These are phyloP conservation scores for Daucus carota DNA, from an alignment of 129 eudicot genomes.

Conservation along the genomic window DNA sequence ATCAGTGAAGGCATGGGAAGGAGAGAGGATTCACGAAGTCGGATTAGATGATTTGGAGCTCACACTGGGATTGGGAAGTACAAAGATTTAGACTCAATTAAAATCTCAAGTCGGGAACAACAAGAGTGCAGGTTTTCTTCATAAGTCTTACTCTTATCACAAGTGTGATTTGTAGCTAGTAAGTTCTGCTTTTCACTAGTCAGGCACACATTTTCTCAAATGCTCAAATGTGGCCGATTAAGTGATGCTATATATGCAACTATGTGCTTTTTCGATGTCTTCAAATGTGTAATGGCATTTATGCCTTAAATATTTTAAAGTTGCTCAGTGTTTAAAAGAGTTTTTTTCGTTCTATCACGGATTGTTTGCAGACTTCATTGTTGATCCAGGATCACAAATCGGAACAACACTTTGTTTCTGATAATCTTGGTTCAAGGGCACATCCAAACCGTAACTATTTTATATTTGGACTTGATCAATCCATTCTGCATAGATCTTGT, in stretches of 20 bases:
- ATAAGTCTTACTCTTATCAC: neutral
- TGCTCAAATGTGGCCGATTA: neutral
- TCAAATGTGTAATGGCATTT: neutral
- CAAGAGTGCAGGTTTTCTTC: neutral
- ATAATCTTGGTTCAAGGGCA: neutral
- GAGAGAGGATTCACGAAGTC: constrained; percentile 90
- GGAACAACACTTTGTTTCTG: neutral
- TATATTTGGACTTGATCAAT: neutral
- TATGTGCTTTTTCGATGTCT: neutral
- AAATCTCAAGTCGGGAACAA: neutral
- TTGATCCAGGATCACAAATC: neutral
- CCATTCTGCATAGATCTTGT: neutral
- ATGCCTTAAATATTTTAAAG: neutral
- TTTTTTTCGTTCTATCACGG: neutral
- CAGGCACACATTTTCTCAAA: neutral
- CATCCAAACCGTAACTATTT: neutral
- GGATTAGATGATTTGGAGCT: constrained; percentile 95
- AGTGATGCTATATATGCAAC: neutral
- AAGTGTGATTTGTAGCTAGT: neutral
- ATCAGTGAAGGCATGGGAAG: constrained; percentile 87
- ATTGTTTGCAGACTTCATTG: neutral
- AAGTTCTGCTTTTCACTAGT: neutral
- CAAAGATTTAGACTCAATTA: constrained; percentile 9
- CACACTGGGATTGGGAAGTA: constrained; percentile 69
- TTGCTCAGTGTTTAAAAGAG: neutral